Percentiles rank a stretch among this genome's conserved stretches.
phyloP scores from a whole-genome alignment of 768 basidiomycete genomes.

The Suillus brevipes region DNA sequence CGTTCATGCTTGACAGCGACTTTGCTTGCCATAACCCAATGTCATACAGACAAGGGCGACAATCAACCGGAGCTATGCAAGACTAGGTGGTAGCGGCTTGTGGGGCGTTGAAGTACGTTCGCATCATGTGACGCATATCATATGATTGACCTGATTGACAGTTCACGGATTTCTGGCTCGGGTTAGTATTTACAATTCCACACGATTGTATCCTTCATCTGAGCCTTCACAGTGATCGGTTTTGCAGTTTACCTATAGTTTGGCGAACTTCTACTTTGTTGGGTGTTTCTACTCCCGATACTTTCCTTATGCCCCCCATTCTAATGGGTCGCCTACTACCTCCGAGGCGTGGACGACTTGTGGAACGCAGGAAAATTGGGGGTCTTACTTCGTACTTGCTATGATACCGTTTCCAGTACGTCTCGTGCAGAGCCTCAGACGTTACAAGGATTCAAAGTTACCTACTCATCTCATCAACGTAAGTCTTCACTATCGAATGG shows the following conservation, averaged over 20 bases:
- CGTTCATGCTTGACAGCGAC: conserved; percentile 8
- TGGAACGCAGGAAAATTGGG: conserved; percentile 55
- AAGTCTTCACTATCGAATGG: conserved; percentile 25
- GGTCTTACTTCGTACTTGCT: conserved; percentile 55
- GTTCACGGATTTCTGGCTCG: conserved; percentile 91
- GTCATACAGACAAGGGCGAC: neutral
- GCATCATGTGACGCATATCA: neutral
- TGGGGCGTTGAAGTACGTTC: conserved; percentile 68
- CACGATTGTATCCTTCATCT: conserved; percentile 3
- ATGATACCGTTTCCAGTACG: conserved; percentile 74
- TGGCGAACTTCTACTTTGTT: conserved; percentile 73
- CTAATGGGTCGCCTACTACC: neutral
- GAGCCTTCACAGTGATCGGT: conserved; percentile 59
- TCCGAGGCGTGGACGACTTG: conserved; percentile 45
- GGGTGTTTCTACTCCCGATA: conserved; percentile 63
- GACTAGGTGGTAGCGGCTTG: conserved; percentile 67
- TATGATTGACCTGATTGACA: conserved; percentile 27
- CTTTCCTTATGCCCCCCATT: neutral
- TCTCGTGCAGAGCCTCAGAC: conserved; percentile 82
- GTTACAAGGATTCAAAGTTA: conserved; percentile 77
- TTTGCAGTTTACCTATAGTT: conserved; percentile 77
- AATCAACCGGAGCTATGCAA: conserved; percentile 28
- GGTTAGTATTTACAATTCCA: conserved; percentile 43
- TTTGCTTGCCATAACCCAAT: conserved; percentile 11
- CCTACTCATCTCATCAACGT: conserved; percentile 88